phyloP scores from a whole-genome alignment of 192 early-diverging fungal species.

The Umbelopsis vinacea region DNA sequence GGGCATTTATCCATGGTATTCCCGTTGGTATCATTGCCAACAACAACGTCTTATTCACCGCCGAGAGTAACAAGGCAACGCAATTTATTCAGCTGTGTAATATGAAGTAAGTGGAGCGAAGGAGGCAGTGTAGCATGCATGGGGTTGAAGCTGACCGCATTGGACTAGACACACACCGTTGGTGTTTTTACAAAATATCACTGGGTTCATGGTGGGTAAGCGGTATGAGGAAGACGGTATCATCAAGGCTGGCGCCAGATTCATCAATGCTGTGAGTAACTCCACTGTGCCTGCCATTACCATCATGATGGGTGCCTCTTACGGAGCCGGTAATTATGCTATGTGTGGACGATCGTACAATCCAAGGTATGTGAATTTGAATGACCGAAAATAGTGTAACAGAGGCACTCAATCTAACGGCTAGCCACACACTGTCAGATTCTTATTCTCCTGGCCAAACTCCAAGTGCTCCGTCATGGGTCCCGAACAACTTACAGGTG shows the following conservation, averaged over 20 bases:
- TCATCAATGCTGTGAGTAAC: constrained; percentile 73
- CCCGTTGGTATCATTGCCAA: constrained; percentile 70
- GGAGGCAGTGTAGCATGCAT: too few relatives aligned
- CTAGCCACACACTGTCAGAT: constrained; percentile 33
- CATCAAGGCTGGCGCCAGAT: constrained; percentile 68
- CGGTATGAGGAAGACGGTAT: constrained; percentile 71
- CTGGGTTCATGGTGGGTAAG: constrained; percentile 75
- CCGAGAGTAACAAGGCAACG: constrained; percentile 70
- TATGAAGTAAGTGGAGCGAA: constrained; percentile 40
- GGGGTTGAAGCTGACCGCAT: neutral
- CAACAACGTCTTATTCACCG: constrained; percentile 65
- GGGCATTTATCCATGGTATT: constrained; percentile 68
- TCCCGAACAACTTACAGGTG: constrained; percentile 68
- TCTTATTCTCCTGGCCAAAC: constrained; percentile 75
- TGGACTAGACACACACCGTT: constrained; percentile 56
- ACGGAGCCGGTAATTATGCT: constrained; percentile 74
- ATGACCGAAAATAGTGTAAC: too few relatives aligned
- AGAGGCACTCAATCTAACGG: too few relatives aligned
- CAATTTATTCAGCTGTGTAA: constrained; percentile 74
- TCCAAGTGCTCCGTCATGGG: constrained; percentile 73
- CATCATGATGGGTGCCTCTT: constrained; percentile 69
- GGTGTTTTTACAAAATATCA: constrained; percentile 69
- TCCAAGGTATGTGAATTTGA: constrained; percentile 42
- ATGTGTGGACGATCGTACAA: constrained; percentile 70
- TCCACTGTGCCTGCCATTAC: constrained; percentile 60